Evolutionary conservation across 2,329 filamentous ascomycete genomes (phyloP), one percentile per base, ranked within the genome.

Genomic region (Chrysoporthe austroafricana): DNA sequence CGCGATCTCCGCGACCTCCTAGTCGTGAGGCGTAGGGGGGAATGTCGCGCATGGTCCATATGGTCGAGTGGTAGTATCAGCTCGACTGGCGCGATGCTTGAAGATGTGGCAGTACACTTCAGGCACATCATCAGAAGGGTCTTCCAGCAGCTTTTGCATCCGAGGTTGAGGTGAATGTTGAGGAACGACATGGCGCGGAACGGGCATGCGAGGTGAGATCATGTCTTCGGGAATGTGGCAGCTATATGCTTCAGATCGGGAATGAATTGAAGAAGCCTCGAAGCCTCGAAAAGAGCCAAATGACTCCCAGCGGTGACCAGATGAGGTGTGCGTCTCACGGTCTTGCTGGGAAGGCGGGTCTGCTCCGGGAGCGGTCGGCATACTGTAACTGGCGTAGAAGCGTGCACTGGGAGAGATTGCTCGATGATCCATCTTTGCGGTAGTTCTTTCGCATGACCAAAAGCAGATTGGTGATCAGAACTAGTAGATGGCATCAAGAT

Each of bases 221-320:
- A 48, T 21, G 3, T 60, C 62, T 26, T 67, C 68, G 13, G 62
- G 48, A 2, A 60, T 18, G 32, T 54, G 34, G 26, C 32, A 32
- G 39, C 50, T 42, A 58, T 58, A 34, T n/a, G 39, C 42, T 18
- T 26, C 52, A 26, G 21, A 66, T 18, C 36, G 21, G 34, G 59
- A 44, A 13, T 21, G 34, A 18, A 56, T 42, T 58, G 48, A 26
- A 34, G 62, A 34, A 8, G 64, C 56, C 43, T 54, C 63, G 61
- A 69, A 69, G 39, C 67, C 67, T 42, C 56, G 64, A 36, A 66
- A 69, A 16, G 63, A 32, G 5, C 21, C 36, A 42, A 69, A 69
- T 14, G 50, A 48, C 54, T 46, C 39, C 57, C 13, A 18, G 32
- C 16, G 34, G 34, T 52, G n/a, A n/a, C 9, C 34, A 4, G 14